A percentile compares a stretch with the other conserved stretches of the same genome.
Evolutionary conservation across 176 grass and related monocot species (phyloP).

Genomic region (Triticum turgidum): DNA sequence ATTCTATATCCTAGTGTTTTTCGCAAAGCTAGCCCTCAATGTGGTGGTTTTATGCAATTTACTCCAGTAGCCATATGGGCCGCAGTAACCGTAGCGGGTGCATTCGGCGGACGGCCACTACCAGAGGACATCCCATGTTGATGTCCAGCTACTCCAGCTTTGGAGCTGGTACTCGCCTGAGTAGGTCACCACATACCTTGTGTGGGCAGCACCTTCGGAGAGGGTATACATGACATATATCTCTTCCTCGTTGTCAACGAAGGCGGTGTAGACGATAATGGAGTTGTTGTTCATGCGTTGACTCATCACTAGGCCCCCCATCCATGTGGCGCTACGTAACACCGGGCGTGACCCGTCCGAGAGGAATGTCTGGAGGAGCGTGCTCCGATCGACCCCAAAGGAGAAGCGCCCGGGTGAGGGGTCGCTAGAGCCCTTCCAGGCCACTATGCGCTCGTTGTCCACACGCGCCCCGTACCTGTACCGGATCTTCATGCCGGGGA

Average conservation of each 20-base stretch:
- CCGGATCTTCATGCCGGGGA: conserved; percentile 26
- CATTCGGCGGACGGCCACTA: conserved; percentile 21
- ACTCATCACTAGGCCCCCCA: neutral
- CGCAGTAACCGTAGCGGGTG: conserved; percentile 21
- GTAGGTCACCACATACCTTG: conserved; percentile 6
- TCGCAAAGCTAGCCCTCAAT: no score
- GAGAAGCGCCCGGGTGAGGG: conserved; percentile 26
- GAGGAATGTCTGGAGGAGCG: neutral
- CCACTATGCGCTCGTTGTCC: neutral
- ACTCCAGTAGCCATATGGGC: conserved; percentile 23
- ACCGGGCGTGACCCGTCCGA: neutral
- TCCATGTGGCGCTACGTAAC: conserved; percentile 19
- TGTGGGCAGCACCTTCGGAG: conserved; percentile 10
- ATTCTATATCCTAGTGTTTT: no score
- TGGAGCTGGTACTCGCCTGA: neutral
- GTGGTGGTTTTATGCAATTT: no score
- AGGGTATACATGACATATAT: neutral
- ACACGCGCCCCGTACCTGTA: neutral
- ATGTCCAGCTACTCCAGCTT: neutral
- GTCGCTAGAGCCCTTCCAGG: conserved; percentile 29
- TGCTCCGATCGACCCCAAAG: neutral
- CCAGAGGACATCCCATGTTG: neutral
- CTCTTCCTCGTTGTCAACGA: neutral
- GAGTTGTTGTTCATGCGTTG: no score
- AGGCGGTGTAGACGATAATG: neutral